phyloP scores from a whole-genome alignment of 345 rosid genomes.

The Bruguiera gymnorhiza region DNA sequence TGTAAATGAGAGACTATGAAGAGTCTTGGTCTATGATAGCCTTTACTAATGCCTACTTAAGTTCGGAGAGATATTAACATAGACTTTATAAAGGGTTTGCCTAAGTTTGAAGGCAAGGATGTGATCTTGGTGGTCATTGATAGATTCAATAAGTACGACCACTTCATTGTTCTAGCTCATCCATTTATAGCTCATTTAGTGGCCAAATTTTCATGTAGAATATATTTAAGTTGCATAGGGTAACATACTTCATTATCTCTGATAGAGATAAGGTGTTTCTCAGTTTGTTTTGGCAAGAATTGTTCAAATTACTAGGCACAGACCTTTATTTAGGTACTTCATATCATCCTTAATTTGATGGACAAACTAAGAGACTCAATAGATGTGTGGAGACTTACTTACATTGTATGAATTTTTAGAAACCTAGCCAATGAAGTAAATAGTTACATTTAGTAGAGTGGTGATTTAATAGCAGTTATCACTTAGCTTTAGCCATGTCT shows the following conservation, averaged over 20 bases:
- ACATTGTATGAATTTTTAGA: neutral
- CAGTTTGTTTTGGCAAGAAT: neutral
- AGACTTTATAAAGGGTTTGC: neutral
- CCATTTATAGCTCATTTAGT: neutral
- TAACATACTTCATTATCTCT: accelerated
- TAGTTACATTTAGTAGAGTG: neutral
- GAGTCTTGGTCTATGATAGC: neutral
- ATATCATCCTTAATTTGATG: neutral
- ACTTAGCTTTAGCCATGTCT: neutral
- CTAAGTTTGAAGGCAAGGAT: neutral
- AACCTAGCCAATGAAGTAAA: neutral
- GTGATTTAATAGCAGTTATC: neutral
- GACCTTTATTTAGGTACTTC: neutral
- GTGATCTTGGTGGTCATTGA: neutral
- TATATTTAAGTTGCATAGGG: neutral
- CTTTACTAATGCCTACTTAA: neutral
- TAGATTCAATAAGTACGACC: neutral
- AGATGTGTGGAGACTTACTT: neutral
- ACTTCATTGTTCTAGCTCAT: neutral
- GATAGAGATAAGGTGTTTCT: neutral
- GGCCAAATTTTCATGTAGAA: neutral
- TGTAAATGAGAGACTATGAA: neutral
- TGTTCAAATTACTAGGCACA: neutral
- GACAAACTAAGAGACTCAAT: neutral
- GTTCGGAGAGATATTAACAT: neutral